Conservation (phyloP, 495 filamentous ascomycete genomes). For the Podospora anserina region DNA sequence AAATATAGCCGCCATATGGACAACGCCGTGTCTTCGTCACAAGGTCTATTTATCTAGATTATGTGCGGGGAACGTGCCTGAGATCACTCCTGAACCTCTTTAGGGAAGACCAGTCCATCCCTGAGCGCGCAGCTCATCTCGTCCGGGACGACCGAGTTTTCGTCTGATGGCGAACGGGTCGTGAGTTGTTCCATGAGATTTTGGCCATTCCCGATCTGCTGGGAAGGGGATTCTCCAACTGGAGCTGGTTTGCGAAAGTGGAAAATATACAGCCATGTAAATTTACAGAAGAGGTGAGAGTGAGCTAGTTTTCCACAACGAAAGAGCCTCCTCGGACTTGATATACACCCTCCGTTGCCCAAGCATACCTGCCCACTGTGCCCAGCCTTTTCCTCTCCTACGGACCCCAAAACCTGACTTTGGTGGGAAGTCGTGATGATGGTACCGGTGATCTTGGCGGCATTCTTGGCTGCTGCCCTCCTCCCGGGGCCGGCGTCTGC, state of each 20-base stretch:
- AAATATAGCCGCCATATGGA: conserved; percentile 28
- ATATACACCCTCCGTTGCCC: background rate
- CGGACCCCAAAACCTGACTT: background rate
- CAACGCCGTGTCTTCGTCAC: conserved; percentile 3
- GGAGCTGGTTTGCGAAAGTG: background rate
- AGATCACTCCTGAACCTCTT: background rate
- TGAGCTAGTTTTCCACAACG: background rate
- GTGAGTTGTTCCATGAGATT: background rate
- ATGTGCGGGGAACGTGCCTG: conserved; percentile 23
- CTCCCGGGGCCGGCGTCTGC: conserved; percentile 29
- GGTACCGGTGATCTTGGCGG: conserved; percentile 25
- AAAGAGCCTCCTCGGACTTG: background rate
- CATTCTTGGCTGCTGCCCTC: conserved; percentile 23
- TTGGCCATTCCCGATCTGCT: background rate
- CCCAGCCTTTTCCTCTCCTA: background rate
- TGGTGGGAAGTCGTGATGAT: conserved; percentile 10
- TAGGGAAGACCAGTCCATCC: background rate
- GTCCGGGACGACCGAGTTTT: background rate
- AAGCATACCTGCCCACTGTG: background rate
- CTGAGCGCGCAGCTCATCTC: background rate
- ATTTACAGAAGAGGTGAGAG: background rate
- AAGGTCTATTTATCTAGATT: conserved; percentile 25
- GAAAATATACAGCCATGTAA: background rate
- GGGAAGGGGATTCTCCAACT: background rate
- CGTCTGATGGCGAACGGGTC: background rate